phyloP scores from a whole-genome alignment of 495 filamentous ascomycete species.

The Friedmanniomyces endolithicus region DNA sequence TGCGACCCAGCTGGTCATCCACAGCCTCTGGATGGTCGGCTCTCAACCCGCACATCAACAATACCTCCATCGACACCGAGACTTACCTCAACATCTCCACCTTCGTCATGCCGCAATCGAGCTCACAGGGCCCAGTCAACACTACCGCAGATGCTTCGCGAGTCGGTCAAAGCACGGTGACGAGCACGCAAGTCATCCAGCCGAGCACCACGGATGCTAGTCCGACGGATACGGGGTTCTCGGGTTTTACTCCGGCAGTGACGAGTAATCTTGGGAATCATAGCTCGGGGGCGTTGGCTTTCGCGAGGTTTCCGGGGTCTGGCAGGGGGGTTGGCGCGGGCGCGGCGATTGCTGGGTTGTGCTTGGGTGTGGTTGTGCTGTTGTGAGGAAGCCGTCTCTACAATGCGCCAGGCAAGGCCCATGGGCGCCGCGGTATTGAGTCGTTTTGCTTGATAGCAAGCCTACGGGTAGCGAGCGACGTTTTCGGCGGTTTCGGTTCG shows the following conservation, averaged over 20 bases:
- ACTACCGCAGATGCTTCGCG: neutral
- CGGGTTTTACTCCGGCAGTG: conserved; percentile 1
- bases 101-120: neutral
- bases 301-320: neutral
- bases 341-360: neutral
- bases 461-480: too few species aligned
- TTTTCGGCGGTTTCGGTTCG: too few species aligned
- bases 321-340: neutral
- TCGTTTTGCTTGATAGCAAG: too few species aligned
- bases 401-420: neutral
- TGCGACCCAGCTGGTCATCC: neutral
- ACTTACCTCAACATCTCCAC: conserved; percentile 5
- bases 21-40: neutral
- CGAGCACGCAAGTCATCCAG: neutral
- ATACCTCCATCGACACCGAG: neutral
- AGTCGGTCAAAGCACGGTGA: neutral
- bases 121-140: too few species aligned
- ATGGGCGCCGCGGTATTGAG: too few species aligned
- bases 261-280: conserved; percentile 1
- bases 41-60: conserved; percentile 5
- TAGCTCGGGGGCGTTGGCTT: neutral
- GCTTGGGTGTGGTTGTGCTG: neutral
- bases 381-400: neutral
- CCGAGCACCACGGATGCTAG: neutral
- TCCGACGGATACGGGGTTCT: neutral